A percentile compares a stretch with the other conserved stretches of the same genome.
Conservation (phyloP, 306 rosid genomes). For the Prinsepia uniflora region DNA sequence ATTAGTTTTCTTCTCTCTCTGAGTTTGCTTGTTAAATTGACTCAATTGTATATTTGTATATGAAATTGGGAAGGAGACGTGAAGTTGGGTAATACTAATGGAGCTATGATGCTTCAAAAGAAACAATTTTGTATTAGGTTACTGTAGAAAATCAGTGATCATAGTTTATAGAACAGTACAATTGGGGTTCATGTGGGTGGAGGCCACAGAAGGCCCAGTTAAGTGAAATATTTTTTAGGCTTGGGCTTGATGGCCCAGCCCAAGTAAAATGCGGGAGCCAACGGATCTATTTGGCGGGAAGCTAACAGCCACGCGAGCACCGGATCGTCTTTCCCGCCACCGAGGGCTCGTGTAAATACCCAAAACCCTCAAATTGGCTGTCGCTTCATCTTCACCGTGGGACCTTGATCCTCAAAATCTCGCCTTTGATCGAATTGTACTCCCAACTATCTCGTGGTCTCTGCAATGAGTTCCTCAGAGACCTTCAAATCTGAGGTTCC, state of each 20-base stretch:
- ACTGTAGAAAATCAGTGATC: neutral
- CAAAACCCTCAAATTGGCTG: neutral
- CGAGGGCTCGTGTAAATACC: neutral
- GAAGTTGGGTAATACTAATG: conserved; percentile 16
- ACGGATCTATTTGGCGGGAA: conserved; percentile 70
- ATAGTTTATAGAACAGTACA: too few species aligned
- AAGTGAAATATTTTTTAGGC: neutral
- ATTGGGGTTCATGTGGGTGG: neutral
- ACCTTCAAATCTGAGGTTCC: conserved; percentile 40
- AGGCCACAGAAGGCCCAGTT: neutral
- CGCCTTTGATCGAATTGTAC: neutral
- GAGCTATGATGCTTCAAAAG: neutral
- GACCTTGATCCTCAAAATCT: neutral
- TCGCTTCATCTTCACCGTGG: neutral
- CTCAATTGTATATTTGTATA: neutral
- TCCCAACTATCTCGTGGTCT: neutral
- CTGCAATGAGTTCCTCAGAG: conserved; percentile 43
- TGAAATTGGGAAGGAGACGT: conserved; percentile 27
- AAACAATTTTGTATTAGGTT: neutral
- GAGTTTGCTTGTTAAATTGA: conserved; percentile 8
- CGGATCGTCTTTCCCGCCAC: conserved; percentile 40
- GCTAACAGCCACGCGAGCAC: conserved; percentile 23
- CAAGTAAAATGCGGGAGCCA: conserved; percentile 38
- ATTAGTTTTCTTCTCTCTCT: neutral
- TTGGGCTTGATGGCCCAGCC: conserved; percentile 13